phyloP scores from a whole-genome alignment of 106 monocot species.

The Dactylorhiza incarnata region DNA sequence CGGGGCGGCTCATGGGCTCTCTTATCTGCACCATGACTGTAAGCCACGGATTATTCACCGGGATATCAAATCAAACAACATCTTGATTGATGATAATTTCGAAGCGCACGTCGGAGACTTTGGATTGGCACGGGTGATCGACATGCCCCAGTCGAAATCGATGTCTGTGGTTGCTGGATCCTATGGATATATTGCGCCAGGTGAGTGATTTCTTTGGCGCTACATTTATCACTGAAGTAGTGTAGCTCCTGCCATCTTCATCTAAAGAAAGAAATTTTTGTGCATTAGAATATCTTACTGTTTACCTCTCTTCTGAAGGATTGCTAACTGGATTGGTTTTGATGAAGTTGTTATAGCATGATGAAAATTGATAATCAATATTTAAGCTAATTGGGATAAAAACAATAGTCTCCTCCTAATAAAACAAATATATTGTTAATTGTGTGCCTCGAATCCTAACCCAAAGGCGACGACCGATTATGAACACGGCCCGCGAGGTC shows the following conservation, averaged over 20 bases:
- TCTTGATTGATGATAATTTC: conserved; percentile 85
- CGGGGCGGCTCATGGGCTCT: conserved; percentile 88
- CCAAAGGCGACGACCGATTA: no score
- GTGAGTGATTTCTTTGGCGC: conserved; percentile 28
- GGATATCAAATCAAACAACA: conserved; percentile 96
- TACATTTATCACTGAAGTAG: neutral
- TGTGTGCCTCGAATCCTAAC: no score
- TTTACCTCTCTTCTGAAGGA: neutral
- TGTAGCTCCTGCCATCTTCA: neutral
- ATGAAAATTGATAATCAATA: no score
- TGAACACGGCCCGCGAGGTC: no score
- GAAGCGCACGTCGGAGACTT: conserved; percentile 98
- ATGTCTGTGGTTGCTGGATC: conserved; percentile 98
- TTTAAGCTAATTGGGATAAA: no score
- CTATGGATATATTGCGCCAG: conserved; percentile 97
- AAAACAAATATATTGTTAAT: no score
- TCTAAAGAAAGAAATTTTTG: neutral
- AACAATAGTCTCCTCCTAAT: no score
- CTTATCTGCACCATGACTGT: conserved; percentile 93
- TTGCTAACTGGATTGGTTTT: neutral
- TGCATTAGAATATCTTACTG: neutral
- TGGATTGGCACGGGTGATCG: conserved; percentile 88
- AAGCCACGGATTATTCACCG: conserved; percentile 87
- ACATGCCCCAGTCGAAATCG: conserved; percentile 79
- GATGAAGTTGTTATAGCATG: no score